A percentile compares a stretch with the other conserved stretches of the same genome.
phyloP scores from a whole-genome alignment of 768 basidiomycete genomes.

The Neoboletus subvelutipes region DNA sequence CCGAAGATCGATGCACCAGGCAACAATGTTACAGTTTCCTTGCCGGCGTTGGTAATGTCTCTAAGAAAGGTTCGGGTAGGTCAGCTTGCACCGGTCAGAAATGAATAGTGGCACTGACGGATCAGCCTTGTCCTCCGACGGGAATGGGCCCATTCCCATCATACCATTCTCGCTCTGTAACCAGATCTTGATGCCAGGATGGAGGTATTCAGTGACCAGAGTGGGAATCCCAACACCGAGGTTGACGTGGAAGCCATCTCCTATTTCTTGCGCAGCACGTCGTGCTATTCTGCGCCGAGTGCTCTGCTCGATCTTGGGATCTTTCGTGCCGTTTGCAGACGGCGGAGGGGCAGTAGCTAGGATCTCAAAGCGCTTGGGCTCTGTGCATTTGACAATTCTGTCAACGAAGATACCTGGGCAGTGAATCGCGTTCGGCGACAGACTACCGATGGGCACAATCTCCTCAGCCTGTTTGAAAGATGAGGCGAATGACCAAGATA shows the following conservation, averaged over 20 bases:
- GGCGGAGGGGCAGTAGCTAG: slow-evolving; percentile 56
- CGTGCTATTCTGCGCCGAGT: slow-evolving; percentile 71
- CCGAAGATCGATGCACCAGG: slow-evolving; percentile 90
- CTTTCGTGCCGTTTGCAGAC: slow-evolving; percentile 37
- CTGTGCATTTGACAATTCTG: slow-evolving; percentile 74
- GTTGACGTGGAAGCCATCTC: slow-evolving; percentile 83
- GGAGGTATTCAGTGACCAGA: slow-evolving; percentile 73
- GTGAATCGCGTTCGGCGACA: slow-evolving; percentile 82
- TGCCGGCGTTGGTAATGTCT: slow-evolving; percentile 90
- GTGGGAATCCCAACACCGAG: slow-evolving; percentile 91
- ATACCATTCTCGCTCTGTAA: slow-evolving; percentile 89
- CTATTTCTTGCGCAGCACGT: slow-evolving; percentile 84
- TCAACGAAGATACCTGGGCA: slow-evolving; percentile 82
- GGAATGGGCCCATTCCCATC: slow-evolving; percentile 84
- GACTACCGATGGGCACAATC: slow-evolving; percentile 76
- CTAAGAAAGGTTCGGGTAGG: slow-evolving; percentile 46
- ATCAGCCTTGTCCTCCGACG: slow-evolving; percentile 72
- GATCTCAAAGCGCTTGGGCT: slow-evolving; percentile 74
- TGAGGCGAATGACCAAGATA: background rate
- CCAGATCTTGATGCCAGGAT: slow-evolving; percentile 71
- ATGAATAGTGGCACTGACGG: slow-evolving; percentile 49
- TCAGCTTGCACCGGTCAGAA: slow-evolving; percentile 3
- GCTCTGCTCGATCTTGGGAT: slow-evolving; percentile 50
- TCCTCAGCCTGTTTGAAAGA: slow-evolving; percentile 65
- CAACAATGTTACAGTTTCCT: slow-evolving; percentile 88